Base-by-base conservation (phyloP, 2,329 filamentous ascomycete species). In the Oidium heveae region DNA sequence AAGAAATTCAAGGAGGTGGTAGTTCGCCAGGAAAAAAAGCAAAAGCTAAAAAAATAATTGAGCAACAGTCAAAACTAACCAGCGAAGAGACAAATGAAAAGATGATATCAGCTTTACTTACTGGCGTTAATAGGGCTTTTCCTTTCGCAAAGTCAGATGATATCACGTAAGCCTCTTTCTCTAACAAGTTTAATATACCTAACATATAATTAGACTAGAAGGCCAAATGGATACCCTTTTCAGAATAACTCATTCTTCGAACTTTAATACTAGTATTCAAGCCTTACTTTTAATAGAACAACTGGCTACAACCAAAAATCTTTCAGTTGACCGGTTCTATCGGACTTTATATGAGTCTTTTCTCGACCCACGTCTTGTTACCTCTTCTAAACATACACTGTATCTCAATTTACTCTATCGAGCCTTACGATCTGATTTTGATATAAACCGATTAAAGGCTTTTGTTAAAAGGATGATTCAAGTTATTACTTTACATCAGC, bases 201-300 rank as follows among this genome's bases (percentile, higher is more conserved):
- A 33, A 15, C 64, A 54, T 54, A 20, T 37, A 32, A 56, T 44
- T 59, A 84, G 80, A 24, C 77, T 96, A 59, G 85, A 93, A 63
- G 80, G 82, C 56, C 89, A 98, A 64, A 77, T 98, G 56, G 84
- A 96, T 65, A 95, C 89, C 2, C 75, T 98, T 28, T 98, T 95
- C 74, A 82, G 80, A 62, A 91, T 98, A 63, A 94, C 91, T 0
- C 91, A 98, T 68, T 96, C 89, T 0, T 86, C 89, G 55, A 98
- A 98, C 68, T 96, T 98, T 75, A 98, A 96, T 69, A 98, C 91
- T 0, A 91, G 87, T 65, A 86, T 98, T 39, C 91, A 98, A 68
- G 89, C 91, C 36, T 75, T 98, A 59, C 83, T 94, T 70, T 72
- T 98, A 51, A 93, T 98, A 60, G 91, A 96, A 66, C 91, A 96